Evolutionary conservation across 1,139 yeast species (phyloP), one percentile per base, ranked within the genome.

Genomic region (Arxiozyma bovina): DNA sequence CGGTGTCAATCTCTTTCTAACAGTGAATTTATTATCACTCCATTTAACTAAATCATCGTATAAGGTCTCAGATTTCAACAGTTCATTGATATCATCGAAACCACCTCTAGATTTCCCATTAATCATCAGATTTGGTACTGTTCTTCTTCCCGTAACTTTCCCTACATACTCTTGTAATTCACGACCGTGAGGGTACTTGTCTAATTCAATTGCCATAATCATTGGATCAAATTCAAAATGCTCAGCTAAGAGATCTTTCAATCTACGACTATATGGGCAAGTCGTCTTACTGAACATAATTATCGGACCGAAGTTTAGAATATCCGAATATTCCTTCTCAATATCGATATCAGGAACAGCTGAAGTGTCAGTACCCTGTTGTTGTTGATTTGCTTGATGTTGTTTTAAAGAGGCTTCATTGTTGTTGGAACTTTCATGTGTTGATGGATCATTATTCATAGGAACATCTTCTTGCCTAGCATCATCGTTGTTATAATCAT

Each of bases 141-240:
- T 85, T 22, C 66, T 69, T 64, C 93, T 76, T 3, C 85, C 86
- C 2, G 87, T 76, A 51, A 76, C 70, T 50, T 75, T 74, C 15
- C 75, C 81, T 54, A 86, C 74, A 67, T 81, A 81, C 18, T 72
- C 76, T 67, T 85, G 93, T 57, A 86, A 73, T 55, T 76, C 80
- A 17, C 70, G 67, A 1, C 93, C 93, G 63, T 83, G 78, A 50
- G 78, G 77, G 68, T 90, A 95, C n/a, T n/a, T n/a, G n/a, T n/a
- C n/a, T n/a, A n/a, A n/a, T n/a, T n/a, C n/a, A n/a, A n/a, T n/a
- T n/a, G n/a, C n/a, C n/a, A n/a, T n/a, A n/a, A n/a, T n/a, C n/a
- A n/a, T n/a, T n/a, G 98, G 99, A 1, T 79, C 76, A 57, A 93
- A 81, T 55, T 78, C 77, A 71, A 88, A 90, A 61, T 81, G 79